Base-by-base conservation (phyloP, 495 filamentous ascomycete species). In the Glutinoglossum americanum region DNA sequence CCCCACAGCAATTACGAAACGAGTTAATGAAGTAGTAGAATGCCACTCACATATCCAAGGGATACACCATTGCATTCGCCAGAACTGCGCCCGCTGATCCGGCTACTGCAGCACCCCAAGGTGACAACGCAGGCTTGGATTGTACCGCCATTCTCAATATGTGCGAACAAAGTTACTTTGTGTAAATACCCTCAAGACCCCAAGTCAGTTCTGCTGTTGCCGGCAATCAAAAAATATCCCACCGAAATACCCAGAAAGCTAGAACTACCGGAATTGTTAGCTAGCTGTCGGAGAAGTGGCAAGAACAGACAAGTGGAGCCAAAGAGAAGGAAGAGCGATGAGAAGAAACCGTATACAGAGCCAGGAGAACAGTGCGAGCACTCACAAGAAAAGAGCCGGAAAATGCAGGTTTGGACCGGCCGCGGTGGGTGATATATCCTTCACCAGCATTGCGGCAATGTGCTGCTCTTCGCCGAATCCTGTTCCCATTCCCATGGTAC, bases 21-120 rank as follows among this genome's bases (percentile, higher is more conserved):
- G 25, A 15, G 5, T 3, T 11, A 11, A 4, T 17, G 13, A 15
- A 41, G 37, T 8, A 23, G 1, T 21, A n/a, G n/a, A 45, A 45
- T 10, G 17, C 41, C 10, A 45, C 84, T 70, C 73, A 96, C 90
- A 99, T 87, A 70, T 99, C 92, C 35, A 99, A 74, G 15, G 92
- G 92, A 70, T 99, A 99, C 57, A 97, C 93, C 57, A 94, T 71
- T 27, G 92, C 83, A 76, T 99, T 99, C 39, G 92, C 93, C 49
- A 99, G 71, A 13, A 96, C 86, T 35, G 93, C 92, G 54, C 92
- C 90, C 19, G 89, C 87, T 57, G 93, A 86, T 62, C 92, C 92
- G 44, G 93, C 89, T 59, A 95, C 79, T 47, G 92, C 92, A 64
- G 79, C 82, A 32, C 89, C 90, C 93, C 93, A 97, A 56, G 93